A percentile compares a stretch with the other conserved stretches of the same genome.
phyloP scores from a whole-genome alignment of 257 asterid species.

The Jaltomata sinuosa region DNA sequence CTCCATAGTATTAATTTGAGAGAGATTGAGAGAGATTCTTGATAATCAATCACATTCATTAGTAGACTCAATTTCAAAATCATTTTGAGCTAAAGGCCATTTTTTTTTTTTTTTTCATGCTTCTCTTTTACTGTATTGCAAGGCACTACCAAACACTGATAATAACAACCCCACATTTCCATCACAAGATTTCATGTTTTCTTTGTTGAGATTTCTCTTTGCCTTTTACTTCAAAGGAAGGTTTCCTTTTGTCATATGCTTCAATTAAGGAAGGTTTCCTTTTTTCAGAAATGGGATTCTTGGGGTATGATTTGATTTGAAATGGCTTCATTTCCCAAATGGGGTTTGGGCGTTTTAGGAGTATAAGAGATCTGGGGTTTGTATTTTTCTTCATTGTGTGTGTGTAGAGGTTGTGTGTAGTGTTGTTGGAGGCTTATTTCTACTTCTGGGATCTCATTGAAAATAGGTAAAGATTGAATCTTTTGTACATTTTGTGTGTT shows the following conservation, averaged over 20 bases:
- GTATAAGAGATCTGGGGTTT: too few species aligned
- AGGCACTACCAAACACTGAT: conserved; percentile 1
- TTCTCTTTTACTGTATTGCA: neutral
- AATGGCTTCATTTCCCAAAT: too few species aligned
- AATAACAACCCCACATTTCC: conserved; percentile 1
- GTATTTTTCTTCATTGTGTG: too few species aligned
- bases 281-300: too few species aligned
- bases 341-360: too few species aligned
- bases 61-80: neutral
- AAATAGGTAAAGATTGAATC: neutral
- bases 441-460: neutral
- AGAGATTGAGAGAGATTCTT: neutral
- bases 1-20: neutral
- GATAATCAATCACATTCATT: neutral
- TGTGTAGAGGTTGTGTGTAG: too few species aligned
- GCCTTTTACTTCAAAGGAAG: conserved; percentile 1
- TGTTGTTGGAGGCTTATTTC: too few species aligned
- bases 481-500: neutral
- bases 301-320: too few species aligned
- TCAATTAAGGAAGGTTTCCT: neutral
- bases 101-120: neutral
- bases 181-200: neutral
- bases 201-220: neutral
- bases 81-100: neutral
- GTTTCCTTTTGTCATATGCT: neutral